Conservation (phyloP, 1,139 yeast genomes). For the Saccharomyces hybrid region DNA sequence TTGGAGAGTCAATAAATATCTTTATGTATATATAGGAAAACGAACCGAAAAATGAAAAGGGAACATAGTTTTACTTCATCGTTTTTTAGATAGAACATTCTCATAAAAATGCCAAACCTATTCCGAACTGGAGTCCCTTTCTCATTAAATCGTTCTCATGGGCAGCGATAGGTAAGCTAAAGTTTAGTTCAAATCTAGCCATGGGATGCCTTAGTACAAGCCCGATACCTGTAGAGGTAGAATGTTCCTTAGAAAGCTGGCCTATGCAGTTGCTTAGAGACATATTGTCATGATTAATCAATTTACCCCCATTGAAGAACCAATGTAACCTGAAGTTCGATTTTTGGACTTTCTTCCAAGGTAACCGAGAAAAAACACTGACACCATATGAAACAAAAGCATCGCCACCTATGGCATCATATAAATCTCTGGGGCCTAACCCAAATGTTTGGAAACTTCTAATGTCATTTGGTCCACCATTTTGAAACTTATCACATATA, state of each 20-base stretch:
- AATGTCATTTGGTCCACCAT: constrained; percentile 42
- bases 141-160: constrained; percentile 60
- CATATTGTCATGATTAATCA: constrained; percentile 37
- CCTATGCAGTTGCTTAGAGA: constrained; percentile 21
- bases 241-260: constrained; percentile 36
- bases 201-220: constrained; percentile 74
- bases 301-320: constrained; percentile 67
- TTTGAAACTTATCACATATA: constrained; percentile 43
- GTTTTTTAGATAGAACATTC: constrained; percentile 24
- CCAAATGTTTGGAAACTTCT: constrained; percentile 45
- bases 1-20: no score
- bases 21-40: neutral
- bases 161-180: constrained; percentile 66
- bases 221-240: constrained; percentile 67
- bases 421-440: constrained; percentile 67
- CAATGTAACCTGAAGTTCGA: constrained; percentile 63
- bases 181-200: constrained; percentile 86
- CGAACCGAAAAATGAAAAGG: neutral
- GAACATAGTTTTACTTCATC: neutral
- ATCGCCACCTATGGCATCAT: constrained; percentile 70
- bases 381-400: constrained; percentile 62
- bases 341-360: constrained; percentile 41
- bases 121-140: constrained; percentile 89
- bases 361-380: constrained; percentile 59
- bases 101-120: constrained; percentile 76